Percentiles rank a stretch among this genome's conserved stretches.
phyloP scores from a whole-genome alignment of 768 basidiomycete genomes.

The Mycena latifolia region DNA sequence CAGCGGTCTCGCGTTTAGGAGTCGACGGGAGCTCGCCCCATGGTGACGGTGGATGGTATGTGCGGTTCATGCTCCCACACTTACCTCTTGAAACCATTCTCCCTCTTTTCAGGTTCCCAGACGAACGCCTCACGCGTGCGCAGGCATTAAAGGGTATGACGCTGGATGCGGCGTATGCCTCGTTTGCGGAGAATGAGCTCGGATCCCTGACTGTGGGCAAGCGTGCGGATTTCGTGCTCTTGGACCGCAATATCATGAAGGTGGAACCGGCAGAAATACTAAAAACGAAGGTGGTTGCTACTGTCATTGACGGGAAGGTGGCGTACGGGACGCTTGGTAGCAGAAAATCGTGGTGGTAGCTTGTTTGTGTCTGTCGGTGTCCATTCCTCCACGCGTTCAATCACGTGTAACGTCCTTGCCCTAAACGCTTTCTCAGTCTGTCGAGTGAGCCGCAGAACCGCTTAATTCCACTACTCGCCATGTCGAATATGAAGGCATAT shows the following conservation, averaged over 20 bases:
- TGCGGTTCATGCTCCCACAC: constrained; percentile 3
- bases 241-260: constrained; percentile 85
- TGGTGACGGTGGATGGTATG: constrained; percentile 85
- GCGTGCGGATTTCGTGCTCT: constrained; percentile 88
- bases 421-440: too few species aligned
- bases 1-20: constrained; percentile 82
- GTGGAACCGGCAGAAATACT: constrained; percentile 73
- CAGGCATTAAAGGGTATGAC: constrained; percentile 95
- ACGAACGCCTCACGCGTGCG: constrained; percentile 79
- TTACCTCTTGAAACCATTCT: constrained; percentile 4
- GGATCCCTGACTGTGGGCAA: constrained; percentile 85
- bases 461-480: constrained; percentile 30
- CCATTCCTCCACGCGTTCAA: not conserved
- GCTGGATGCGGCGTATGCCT: constrained; percentile 88
- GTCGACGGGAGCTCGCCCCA: constrained; percentile 84
- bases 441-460: too few species aligned
- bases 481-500: constrained; percentile 80
- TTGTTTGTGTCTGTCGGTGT: not conserved
- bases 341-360: constrained; percentile 9
- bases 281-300: constrained; percentile 73
- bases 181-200: constrained; percentile 76
- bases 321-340: constrained; percentile 62
- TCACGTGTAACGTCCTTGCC: constrained; percentile 8
- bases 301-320: constrained; percentile 80
- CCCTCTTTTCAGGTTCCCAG: constrained; percentile 70